phyloP scores from a whole-genome alignment of 257 asterid genomes.

The Agastache rugosa region DNA sequence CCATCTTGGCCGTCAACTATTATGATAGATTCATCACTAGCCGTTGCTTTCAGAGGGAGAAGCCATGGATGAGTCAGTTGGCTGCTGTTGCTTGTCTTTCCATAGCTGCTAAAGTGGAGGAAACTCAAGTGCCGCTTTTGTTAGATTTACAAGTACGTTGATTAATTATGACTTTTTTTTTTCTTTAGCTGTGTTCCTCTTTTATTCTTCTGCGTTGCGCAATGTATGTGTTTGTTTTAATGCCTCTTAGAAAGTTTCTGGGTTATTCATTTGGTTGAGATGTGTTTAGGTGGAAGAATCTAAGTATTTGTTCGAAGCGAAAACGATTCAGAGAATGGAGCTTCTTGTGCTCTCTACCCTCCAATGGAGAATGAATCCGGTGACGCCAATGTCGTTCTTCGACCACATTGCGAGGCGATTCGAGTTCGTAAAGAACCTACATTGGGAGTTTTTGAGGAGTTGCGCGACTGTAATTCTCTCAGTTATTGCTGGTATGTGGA shows the following conservation, averaged over 20 bases:
- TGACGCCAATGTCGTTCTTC: slow-evolving; percentile 79
- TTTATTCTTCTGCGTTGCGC: slow-evolving; percentile 5
- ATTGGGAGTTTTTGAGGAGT: slow-evolving; percentile 64
- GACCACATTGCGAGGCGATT: slow-evolving; percentile 88
- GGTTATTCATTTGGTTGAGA: slow-evolving; percentile 29
- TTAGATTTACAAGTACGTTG: slow-evolving; percentile 83
- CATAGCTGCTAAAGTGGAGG: slow-evolving; percentile 96
- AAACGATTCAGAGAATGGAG: slow-evolving; percentile 93
- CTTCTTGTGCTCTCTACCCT: slow-evolving; percentile 75
- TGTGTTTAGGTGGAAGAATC: slow-evolving; percentile 67
- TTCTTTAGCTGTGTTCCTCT: neutral
- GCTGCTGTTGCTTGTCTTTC: slow-evolving; percentile 94
- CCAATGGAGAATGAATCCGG: slow-evolving; percentile 86
- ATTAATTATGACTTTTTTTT: neutral
- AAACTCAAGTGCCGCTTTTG: slow-evolving; percentile 83
- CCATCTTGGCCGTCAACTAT: slow-evolving; percentile 70
- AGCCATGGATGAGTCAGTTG: slow-evolving; percentile 96
- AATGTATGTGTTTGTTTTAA: slow-evolving; percentile 44
- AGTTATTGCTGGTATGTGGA: slow-evolving; percentile 64
- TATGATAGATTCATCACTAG: slow-evolving; percentile 71
- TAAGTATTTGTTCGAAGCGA: slow-evolving; percentile 76
- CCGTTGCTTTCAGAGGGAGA: slow-evolving; percentile 72
- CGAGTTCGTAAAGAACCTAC: slow-evolving; percentile 53
- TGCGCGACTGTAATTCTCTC: slow-evolving; percentile 70
- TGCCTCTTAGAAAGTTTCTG: slow-evolving; percentile 29